Conservation (phyloP, 176 grass and related monocot genomes). For the Saccharum spontaneum region DNA sequence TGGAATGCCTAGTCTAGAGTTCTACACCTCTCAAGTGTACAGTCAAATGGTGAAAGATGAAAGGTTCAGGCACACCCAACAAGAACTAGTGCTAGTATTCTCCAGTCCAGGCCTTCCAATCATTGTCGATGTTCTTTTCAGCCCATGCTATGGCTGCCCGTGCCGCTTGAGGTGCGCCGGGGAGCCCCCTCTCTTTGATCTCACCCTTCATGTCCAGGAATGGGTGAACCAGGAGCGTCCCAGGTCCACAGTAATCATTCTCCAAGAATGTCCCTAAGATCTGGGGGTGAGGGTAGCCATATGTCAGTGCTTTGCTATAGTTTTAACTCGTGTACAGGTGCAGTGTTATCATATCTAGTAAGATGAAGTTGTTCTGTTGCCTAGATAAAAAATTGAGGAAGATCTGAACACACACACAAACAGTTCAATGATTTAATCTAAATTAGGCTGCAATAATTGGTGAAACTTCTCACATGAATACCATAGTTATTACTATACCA, state of each 20-base stretch:
- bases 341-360: background rate
- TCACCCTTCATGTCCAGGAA: slow-evolving; percentile 86
- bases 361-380: background rate
- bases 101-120: slow-evolving; percentile 80
- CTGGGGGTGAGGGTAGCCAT: slow-evolving; percentile 37
- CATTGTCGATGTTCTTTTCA: slow-evolving; percentile 78
- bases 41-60: background rate
- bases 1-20: slow-evolving; percentile 15
- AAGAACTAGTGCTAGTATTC: slow-evolving; percentile 40
- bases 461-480: background rate
- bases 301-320: background rate
- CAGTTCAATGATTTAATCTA: background rate
- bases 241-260: slow-evolving; percentile 72
- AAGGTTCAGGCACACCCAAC: slow-evolving; percentile 5
- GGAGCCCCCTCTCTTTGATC: slow-evolving; percentile 64
- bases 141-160: slow-evolving; percentile 75
- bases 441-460: background rate
- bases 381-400: background rate
- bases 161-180: slow-evolving; percentile 66
- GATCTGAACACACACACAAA: background rate
- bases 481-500: background rate
- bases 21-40: background rate
- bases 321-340: background rate
- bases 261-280: slow-evolving; percentile 60
- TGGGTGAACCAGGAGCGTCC: slow-evolving; percentile 75